Percentiles rank a stretch among this genome's conserved stretches.
phyloP scores from a whole-genome alignment of 1,139 yeast genomes.

The Geotrichum restrictum region DNA sequence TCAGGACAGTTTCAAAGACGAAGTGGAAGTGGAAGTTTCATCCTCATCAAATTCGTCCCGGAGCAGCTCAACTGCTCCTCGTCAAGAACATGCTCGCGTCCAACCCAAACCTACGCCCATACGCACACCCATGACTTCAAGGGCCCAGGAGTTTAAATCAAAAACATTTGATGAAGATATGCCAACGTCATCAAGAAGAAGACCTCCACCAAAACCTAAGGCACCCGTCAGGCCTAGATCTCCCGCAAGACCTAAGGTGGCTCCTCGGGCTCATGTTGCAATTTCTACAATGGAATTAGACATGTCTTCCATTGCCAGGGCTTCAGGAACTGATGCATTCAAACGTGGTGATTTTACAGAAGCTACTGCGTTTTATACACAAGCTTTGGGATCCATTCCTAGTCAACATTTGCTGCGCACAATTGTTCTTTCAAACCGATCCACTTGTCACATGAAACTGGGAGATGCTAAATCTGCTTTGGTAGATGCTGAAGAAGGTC shows the following conservation, averaged over 20 bases:
- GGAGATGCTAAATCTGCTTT: constrained; percentile 71
- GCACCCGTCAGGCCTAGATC: constrained; percentile 17
- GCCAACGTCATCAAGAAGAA: constrained; percentile 30
- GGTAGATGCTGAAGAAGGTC: constrained; percentile 53
- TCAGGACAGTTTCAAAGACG: constrained; percentile 20
- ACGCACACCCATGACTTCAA: constrained; percentile 10
- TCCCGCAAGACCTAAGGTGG: constrained; percentile 23
- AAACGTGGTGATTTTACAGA: constrained; percentile 74
- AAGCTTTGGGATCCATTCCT: constrained; percentile 63
- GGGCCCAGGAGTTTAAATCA: constrained; percentile 24
- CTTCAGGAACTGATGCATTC: constrained; percentile 60
- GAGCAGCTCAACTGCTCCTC: background rate
- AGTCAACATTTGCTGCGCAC: constrained; percentile 60
- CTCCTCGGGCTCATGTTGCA: constrained; percentile 30
- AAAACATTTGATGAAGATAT: constrained; percentile 28
- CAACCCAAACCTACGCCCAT: constrained; percentile 1
- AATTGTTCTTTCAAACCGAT: constrained; percentile 70
- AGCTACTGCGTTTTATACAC: constrained; percentile 59
- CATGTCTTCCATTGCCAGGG: constrained; percentile 54
- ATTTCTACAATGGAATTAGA: constrained; percentile 41
- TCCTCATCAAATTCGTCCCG: constrained; percentile 15
- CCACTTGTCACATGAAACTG: constrained; percentile 61
- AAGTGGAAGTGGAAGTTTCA: constrained; percentile 13
- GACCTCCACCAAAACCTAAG: constrained; percentile 16
- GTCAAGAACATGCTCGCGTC: background rate